Percentiles rank a stretch among this genome's conserved stretches.
phyloP scores from a whole-genome alignment of 805 yeast species.

The Starmera pachycereana region DNA sequence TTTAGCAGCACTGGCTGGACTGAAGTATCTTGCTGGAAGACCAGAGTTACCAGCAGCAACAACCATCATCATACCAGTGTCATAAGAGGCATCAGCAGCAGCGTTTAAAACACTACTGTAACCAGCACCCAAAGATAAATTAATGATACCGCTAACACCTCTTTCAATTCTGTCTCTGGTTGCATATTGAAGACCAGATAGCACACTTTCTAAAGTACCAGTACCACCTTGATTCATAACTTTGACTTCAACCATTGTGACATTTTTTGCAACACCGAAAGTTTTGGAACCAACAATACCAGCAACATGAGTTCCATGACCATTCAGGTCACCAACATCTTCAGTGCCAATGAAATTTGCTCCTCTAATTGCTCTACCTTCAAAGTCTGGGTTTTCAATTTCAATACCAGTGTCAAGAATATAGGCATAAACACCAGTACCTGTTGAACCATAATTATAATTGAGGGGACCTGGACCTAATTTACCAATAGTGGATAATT shows the following conservation, averaged over 20 bases:
- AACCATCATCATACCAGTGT: constrained; percentile 58
- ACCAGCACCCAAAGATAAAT: constrained; percentile 71
- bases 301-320: constrained; percentile 91
- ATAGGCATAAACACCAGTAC: constrained; percentile 59
- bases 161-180: constrained; percentile 39
- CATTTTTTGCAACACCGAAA: constrained; percentile 70
- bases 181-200: constrained; percentile 57
- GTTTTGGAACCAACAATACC: constrained; percentile 68
- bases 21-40: constrained; percentile 61
- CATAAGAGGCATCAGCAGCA: constrained; percentile 66
- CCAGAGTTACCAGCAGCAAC: constrained; percentile 85
- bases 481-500: constrained; percentile 38
- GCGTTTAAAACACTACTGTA: constrained; percentile 53
- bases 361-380: constrained; percentile 50
- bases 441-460: constrained; percentile 42
- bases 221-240: constrained; percentile 56
- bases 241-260: constrained; percentile 56
- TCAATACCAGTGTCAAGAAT: constrained; percentile 76
- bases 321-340: constrained; percentile 57
- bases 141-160: constrained; percentile 49
- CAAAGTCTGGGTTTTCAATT: constrained; percentile 47
- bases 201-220: constrained; percentile 53
- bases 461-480: constrained; percentile 11
- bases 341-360: constrained; percentile 47
- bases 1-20: constrained; percentile 70